Conservation (phyloP, 306 rosid species). For the Malus domestica region DNA sequence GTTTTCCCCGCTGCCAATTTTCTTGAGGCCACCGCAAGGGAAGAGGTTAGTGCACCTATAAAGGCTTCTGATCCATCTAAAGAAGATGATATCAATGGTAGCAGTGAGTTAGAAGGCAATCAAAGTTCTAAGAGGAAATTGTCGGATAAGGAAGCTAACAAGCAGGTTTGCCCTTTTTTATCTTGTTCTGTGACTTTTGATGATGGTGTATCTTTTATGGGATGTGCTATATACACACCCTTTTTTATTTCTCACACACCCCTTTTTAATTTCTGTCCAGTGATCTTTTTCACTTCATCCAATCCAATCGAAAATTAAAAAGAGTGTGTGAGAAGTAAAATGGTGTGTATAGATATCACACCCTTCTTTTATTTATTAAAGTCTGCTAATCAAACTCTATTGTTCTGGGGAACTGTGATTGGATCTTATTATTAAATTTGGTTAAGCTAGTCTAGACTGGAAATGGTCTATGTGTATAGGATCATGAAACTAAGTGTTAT, state of each 20-base stretch:
- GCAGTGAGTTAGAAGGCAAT: slow-evolving; percentile 23
- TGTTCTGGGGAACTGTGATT: neutral
- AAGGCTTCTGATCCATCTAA: slow-evolving; percentile 7
- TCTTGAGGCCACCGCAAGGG: slow-evolving; percentile 31
- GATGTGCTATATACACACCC: too few species aligned
- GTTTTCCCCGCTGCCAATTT: slow-evolving; percentile 40
- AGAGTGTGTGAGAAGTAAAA: too few species aligned
- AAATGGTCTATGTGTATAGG: neutral
- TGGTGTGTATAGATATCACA: too few species aligned
- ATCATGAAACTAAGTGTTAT: neutral
- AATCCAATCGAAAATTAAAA: too few species aligned
- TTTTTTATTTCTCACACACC: too few species aligned
- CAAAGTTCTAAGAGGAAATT: slow-evolving; percentile 61
- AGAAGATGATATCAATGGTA: slow-evolving; percentile 31
- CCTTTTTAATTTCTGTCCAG: too few species aligned
- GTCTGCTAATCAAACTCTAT: neutral
- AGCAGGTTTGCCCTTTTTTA: slow-evolving; percentile 43
- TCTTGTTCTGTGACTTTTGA: too few species aligned
- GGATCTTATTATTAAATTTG: neutral
- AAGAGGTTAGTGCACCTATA: slow-evolving; percentile 41
- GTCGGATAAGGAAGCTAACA: slow-evolving; percentile 40
- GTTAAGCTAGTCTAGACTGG: neutral
- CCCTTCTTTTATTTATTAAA: neutral
- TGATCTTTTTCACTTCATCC: too few species aligned
- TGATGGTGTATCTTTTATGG: too few species aligned